Evolutionary conservation across 1,284 basidiomycete genomes (phyloP).

Genomic region (Apiotrichum sp.): DNA sequence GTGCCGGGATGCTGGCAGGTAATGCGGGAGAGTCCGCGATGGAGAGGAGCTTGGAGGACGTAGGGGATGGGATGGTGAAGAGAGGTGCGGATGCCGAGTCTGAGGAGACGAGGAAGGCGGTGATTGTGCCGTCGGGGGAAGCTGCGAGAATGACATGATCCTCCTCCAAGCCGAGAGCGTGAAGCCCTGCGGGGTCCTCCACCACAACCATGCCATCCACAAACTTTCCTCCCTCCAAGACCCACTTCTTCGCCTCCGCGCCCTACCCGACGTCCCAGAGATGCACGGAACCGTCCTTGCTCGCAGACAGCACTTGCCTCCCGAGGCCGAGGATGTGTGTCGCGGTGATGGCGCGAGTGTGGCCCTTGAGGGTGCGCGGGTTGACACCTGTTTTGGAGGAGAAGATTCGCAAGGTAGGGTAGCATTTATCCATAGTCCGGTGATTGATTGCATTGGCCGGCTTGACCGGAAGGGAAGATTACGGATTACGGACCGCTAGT

Average conservation of each 20-base stretch:
- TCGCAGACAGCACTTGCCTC: conserved; percentile 55
- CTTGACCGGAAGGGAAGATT: too few species aligned
- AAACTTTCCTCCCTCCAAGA: conserved; percentile 24
- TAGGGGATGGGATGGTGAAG: conserved; percentile 34
- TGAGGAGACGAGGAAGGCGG: conserved; percentile 54
- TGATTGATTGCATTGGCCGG: too few species aligned
- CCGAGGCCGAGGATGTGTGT: conserved; percentile 61
- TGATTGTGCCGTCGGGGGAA: conserved; percentile 51
- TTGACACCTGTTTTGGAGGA: conserved; percentile 40
- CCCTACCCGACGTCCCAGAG: conserved; percentile 67
- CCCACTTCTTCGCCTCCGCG: conserved; percentile 49
- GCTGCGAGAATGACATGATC: conserved; percentile 49
- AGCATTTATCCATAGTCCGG: too few species aligned
- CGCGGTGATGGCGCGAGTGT: conserved; percentile 55
- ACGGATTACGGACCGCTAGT: too few species aligned
- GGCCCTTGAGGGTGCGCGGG: conserved; percentile 60
- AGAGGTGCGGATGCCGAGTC: conserved; percentile 32
- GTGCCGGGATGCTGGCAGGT: conserved; percentile 1
- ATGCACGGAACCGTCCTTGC: conserved; percentile 62
- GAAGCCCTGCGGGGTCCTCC: conserved; percentile 25
- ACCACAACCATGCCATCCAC: conserved; percentile 30
- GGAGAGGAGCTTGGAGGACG: conserved; percentile 51
- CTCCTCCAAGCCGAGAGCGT: conserved; percentile 31
- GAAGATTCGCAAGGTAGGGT: conserved; percentile 46
- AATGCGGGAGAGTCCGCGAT: conserved; percentile 51